Conservation (phyloP, 2,329 filamentous ascomycete species). For the Colletotrichum sojae region DNA sequence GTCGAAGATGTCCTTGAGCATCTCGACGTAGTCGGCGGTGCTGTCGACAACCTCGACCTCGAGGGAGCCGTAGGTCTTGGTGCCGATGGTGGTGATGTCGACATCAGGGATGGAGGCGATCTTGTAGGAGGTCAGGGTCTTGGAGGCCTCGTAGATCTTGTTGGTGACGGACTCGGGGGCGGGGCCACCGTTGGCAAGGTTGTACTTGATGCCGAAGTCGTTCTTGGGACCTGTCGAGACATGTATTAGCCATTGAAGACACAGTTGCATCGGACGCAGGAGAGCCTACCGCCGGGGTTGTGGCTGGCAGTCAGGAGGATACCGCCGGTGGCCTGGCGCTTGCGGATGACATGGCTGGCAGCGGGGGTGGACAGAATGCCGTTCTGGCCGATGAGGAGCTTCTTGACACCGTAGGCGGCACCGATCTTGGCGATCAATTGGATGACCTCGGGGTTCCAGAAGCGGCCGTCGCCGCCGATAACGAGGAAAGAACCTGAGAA, state of each 20-base stretch:
- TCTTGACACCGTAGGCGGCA: slow-evolving; percentile 98
- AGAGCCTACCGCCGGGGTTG: slow-evolving; percentile 89
- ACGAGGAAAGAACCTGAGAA: slow-evolving; percentile 82
- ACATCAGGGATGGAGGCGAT: slow-evolving; percentile 88
- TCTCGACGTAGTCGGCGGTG: slow-evolving; percentile 89
- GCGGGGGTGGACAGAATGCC: slow-evolving; percentile 97
- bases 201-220: slow-evolving; percentile 99
- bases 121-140: slow-evolving; percentile 92
- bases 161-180: slow-evolving; percentile 97
- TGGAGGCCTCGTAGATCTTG: slow-evolving; percentile 95
- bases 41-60: slow-evolving; percentile 98
- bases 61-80: slow-evolving; percentile 84
- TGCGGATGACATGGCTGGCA: slow-evolving; percentile 95
- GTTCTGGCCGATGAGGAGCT: slow-evolving; percentile 95
- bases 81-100: slow-evolving; percentile 86
- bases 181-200: slow-evolving; percentile 94
- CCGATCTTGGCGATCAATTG: slow-evolving; percentile 98
- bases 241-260: slow-evolving; percentile 23
- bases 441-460: slow-evolving; percentile 96
- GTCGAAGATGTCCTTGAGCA: slow-evolving; percentile 99
- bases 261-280: background rate
- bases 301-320: slow-evolving; percentile 98
- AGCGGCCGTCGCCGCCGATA: slow-evolving; percentile 97
- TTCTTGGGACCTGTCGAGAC: slow-evolving; percentile 80
- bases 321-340: slow-evolving; percentile 94